These are phyloP conservation scores for Pseudozyma pruni DNA, from an alignment of 1,284 basidiomycete genomes.

Conservation along the genomic window DNA sequence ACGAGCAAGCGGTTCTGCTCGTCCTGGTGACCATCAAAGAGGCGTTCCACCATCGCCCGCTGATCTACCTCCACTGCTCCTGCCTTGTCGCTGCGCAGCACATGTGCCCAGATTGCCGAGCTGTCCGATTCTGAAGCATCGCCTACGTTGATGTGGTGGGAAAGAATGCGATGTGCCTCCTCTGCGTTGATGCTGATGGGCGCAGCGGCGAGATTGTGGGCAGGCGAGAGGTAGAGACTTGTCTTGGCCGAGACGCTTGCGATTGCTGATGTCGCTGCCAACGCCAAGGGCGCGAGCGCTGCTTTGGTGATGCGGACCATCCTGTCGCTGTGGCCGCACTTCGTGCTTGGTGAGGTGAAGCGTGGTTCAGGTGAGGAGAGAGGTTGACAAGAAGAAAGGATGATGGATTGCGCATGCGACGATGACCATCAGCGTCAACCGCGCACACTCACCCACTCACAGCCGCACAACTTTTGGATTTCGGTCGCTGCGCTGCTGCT, in stretches of 20 bases:
- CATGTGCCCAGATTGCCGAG: conserved; percentile 33
- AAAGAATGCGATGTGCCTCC: conserved; percentile 42
- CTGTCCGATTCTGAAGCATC: conserved; percentile 7
- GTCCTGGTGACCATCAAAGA: conserved; percentile 39
- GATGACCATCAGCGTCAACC: conserved; percentile 10
- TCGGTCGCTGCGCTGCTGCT: neutral
- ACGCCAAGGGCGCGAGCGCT: conserved; percentile 20
- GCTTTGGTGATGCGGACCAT: conserved; percentile 33
- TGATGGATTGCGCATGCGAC: conserved; percentile 1
- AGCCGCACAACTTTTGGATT: neutral
- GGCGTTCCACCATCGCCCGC: conserved; percentile 29
- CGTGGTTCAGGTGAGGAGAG: neutral
- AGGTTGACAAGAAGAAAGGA: neutral
- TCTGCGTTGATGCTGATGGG: conserved; percentile 28
- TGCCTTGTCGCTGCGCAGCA: conserved; percentile 9
- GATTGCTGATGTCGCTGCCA: conserved; percentile 16
- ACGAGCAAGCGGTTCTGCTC: conserved; percentile 43
- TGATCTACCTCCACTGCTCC: conserved; percentile 24
- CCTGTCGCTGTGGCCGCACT: neutral
- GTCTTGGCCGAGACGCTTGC: conserved; percentile 26
- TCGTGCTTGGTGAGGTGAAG: neutral
- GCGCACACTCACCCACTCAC: too few relatives aligned
- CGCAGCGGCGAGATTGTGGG: conserved; percentile 17
- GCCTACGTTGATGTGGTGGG: conserved; percentile 31
- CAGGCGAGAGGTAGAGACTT: conserved; percentile 43